Percentiles rank a stretch among this genome's conserved stretches.
Conservation (phyloP, 495 filamentous ascomycete genomes). For the Aspergillus asperescens region DNA sequence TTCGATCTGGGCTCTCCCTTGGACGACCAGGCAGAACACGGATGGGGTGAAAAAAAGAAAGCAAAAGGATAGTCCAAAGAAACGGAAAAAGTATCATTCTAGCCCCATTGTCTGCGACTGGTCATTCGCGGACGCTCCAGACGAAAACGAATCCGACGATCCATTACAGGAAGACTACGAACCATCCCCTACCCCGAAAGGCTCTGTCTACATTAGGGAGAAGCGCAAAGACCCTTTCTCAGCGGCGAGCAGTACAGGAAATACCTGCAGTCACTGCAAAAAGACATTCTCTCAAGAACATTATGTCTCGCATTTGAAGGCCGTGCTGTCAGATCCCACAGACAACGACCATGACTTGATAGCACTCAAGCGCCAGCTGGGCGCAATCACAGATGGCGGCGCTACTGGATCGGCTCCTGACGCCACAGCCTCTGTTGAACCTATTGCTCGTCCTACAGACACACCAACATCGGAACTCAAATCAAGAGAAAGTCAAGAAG, state of each 20-base stretch:
- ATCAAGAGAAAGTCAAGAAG: not conserved
- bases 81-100: constrained; percentile 29
- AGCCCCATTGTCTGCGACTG: constrained; percentile 40
- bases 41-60: constrained; percentile 19
- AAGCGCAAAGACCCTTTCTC: constrained; percentile 15
- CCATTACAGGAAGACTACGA: constrained; percentile 38
- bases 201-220: constrained; percentile 20
- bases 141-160: constrained; percentile 44
- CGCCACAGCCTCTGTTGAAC: not conserved
- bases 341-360: constrained; percentile 15
- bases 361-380: constrained; percentile 4
- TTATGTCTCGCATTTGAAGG: constrained; percentile 13
- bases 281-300: constrained; percentile 8
- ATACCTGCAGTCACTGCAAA: constrained; percentile 14
- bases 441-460: not conserved
- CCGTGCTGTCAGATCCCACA: constrained; percentile 7
- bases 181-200: constrained; percentile 31
- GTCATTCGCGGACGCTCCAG: constrained; percentile 37
- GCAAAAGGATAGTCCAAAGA: constrained; percentile 19
- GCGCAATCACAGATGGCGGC: not conserved
- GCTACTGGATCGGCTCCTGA: not conserved
- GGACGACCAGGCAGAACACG: constrained; percentile 20
- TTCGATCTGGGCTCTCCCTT: constrained; percentile 38
- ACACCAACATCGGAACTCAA: not conserved
- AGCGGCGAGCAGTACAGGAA: constrained; percentile 1